phyloP scores from a whole-genome alignment of 257 asterid genomes.

The Nicotiana benthamiana region DNA sequence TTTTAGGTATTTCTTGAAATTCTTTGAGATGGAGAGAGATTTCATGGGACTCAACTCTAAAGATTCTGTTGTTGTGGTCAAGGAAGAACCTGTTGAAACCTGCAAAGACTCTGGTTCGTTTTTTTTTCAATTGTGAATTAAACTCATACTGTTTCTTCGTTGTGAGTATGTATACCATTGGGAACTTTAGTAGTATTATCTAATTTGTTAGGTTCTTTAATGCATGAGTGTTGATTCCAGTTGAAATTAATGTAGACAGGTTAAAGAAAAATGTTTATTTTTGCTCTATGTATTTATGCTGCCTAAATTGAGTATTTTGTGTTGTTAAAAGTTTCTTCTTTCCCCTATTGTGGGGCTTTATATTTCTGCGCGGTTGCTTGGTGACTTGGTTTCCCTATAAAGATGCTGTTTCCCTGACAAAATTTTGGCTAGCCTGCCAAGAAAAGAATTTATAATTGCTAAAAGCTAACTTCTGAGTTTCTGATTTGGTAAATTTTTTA shows the following conservation, averaged over 20 bases:
- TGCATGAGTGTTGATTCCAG: neutral
- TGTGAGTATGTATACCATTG: neutral
- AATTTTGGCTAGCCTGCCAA: neutral
- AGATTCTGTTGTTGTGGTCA: slow-evolving; percentile 28
- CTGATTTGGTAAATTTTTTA: neutral
- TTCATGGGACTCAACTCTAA: slow-evolving; percentile 56
- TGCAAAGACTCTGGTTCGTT: slow-evolving; percentile 45
- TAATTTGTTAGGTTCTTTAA: neutral
- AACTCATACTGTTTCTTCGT: neutral
- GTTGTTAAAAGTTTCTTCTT: neutral
- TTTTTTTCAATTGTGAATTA: neutral
- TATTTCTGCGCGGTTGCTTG: neutral
- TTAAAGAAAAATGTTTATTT: neutral
- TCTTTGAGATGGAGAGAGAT: slow-evolving; percentile 58
- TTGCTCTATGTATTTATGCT: neutral
- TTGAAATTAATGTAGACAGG: neutral
- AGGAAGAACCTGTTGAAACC: slow-evolving; percentile 48
- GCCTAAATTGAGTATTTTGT: neutral
- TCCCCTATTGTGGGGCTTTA: neutral
- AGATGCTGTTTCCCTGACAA: neutral
- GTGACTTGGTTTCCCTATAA: neutral
- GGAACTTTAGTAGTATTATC: no score
- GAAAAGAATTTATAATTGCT: neutral
- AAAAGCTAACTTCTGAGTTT: neutral
- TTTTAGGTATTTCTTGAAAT: neutral